These are phyloP conservation scores for Ophiostoma tasmaniense DNA, from an alignment of 2,329 filamentous ascomycete species.

Conservation along the genomic window DNA sequence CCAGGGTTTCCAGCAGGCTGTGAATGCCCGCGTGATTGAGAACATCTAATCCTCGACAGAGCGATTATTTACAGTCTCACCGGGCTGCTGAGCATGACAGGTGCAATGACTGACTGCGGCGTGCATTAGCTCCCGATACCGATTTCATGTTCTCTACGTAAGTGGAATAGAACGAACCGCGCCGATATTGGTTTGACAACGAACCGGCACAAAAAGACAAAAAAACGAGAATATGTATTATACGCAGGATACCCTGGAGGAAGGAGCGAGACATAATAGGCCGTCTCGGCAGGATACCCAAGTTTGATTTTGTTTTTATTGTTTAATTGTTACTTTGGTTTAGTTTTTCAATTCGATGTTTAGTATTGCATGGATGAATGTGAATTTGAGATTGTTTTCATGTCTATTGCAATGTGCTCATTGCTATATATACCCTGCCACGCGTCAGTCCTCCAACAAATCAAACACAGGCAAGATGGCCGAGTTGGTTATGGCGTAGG, in stretches of 20 bases:
- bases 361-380: no score
- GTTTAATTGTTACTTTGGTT: no score
- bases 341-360: no score
- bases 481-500: conserved; percentile 26
- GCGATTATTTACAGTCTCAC: not conserved
- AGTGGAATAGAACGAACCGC: no score
- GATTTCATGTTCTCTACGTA: not conserved
- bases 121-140: not conserved
- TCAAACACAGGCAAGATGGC: conserved; percentile 21
- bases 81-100: not conserved
- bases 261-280: not conserved
- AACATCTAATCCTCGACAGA: conserved; percentile 57
- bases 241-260: not conserved
- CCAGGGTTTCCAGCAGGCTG: conserved; percentile 63
- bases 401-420: no score
- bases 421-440: not conserved
- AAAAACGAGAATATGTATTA: not conserved
- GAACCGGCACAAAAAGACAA: not conserved
- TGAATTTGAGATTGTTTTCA: no score
- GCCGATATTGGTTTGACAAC: no score
- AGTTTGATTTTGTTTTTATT: not conserved
- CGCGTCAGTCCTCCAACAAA: not conserved
- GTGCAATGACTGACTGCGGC: conserved; percentile 2
- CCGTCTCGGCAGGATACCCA: not conserved
- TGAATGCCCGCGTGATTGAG: conserved; percentile 76